These are phyloP conservation scores for Euphorbia corollata DNA, from an alignment of 441 rosid species.

Conservation along the genomic window DNA sequence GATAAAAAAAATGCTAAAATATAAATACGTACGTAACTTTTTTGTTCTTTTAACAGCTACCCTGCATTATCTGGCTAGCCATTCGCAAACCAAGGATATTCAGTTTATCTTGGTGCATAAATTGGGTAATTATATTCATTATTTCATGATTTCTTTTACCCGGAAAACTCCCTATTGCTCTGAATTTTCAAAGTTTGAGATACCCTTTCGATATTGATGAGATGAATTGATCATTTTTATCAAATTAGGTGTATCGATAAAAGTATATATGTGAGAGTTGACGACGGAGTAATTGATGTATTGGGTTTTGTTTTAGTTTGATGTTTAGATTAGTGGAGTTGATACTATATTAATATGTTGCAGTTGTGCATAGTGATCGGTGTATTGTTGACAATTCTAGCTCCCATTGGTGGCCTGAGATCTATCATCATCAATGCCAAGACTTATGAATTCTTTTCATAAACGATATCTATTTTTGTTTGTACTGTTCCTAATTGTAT, in stretches of 20 bases:
- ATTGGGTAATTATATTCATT: slow-evolving; percentile 41
- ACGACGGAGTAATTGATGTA: too few species aligned
- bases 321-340: neutral
- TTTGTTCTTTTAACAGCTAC: slow-evolving; percentile 39
- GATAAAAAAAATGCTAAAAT: neutral
- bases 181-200: too few species aligned
- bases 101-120: slow-evolving; percentile 54
- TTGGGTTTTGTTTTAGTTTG: too few species aligned
- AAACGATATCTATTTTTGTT: neutral
- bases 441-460: slow-evolving; percentile 57
- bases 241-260: too few species aligned
- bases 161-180: too few species aligned
- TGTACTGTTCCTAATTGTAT: neutral
- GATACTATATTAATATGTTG: slow-evolving; percentile 9
- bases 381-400: slow-evolving; percentile 37
- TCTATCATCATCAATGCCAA: slow-evolving; percentile 49
- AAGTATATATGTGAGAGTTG: too few species aligned
- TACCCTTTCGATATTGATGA: too few species aligned
- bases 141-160: too few species aligned
- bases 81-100: slow-evolving; percentile 56
- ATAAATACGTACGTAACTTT: neutral
- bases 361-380: slow-evolving; percentile 74
- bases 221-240: too few species aligned
- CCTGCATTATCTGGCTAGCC: slow-evolving; percentile 67
- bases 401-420: slow-evolving; percentile 77